phyloP scores from a whole-genome alignment of 2,329 filamentous ascomycete species.

The Neurospora sp. region DNA sequence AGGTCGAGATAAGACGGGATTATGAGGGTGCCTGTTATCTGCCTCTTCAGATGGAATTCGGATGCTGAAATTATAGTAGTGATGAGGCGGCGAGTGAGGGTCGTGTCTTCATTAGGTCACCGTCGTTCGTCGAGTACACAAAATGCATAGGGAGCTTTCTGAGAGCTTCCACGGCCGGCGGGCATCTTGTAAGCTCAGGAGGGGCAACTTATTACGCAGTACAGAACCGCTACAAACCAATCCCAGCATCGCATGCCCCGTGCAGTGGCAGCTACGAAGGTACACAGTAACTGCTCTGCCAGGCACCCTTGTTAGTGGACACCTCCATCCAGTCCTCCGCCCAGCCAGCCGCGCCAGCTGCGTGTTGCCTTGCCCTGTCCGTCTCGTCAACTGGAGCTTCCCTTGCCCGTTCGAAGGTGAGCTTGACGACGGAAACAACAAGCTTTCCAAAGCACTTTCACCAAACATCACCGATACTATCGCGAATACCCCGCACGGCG shows the following conservation, averaged over 20 bases:
- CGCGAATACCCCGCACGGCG: conserved; percentile 2
- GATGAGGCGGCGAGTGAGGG: neutral
- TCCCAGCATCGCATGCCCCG: neutral
- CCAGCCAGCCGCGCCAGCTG: conserved; percentile 23
- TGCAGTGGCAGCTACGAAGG: neutral
- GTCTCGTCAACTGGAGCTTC: conserved; percentile 14
- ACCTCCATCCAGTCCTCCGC: neutral
- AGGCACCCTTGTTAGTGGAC: conserved; percentile 7
- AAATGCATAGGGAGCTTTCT: neutral
- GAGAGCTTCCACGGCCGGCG: neutral
- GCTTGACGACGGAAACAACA: conserved; percentile 1
- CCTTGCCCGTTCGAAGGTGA: conserved; percentile 10
- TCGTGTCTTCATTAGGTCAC: neutral
- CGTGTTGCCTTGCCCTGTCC: conserved; percentile 21
- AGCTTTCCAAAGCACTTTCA: conserved; percentile 1
- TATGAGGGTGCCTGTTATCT: neutral
- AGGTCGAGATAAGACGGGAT: neutral
- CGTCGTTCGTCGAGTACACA: neutral
- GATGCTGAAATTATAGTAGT: neutral
- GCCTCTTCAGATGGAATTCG: neutral
- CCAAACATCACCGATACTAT: neutral
- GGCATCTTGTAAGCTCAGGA: conserved; percentile 8
- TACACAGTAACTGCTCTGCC: conserved; percentile 1
- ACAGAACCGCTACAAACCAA: neutral
- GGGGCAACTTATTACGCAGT: conserved; percentile 10